Evolutionary conservation across 805 yeast species (phyloP).

Genomic region (Metschnikowia baotianmanensis): DNA sequence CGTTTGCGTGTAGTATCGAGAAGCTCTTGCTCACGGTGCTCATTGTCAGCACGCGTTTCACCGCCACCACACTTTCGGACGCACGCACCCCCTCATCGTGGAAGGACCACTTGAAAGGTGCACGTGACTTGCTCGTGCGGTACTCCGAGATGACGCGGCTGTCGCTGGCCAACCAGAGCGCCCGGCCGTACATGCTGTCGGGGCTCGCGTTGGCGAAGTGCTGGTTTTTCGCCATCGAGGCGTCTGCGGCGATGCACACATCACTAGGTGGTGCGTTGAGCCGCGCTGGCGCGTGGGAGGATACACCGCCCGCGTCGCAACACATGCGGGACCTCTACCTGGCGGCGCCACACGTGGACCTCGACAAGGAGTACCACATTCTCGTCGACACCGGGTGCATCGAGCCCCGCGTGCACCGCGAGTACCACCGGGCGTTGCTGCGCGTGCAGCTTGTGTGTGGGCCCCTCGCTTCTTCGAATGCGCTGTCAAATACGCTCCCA

Average conservation of each 20-base stretch:
- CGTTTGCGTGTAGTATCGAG: constrained; percentile 22
- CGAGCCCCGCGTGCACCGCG: constrained; percentile 23
- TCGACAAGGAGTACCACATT: constrained; percentile 16
- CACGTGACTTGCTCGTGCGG: constrained; percentile 24
- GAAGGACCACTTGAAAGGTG: constrained; percentile 27
- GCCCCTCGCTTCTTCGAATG: too few relatives aligned
- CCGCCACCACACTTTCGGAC: constrained; percentile 19
- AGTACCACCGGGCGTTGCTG: constrained; percentile 32
- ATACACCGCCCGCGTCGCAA: too few relatives aligned
- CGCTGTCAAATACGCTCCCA: too few relatives aligned
- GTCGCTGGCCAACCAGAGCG: constrained; percentile 8
- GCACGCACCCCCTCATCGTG: constrained; percentile 19
- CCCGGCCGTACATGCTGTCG: constrained; percentile 14
- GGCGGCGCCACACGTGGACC: constrained; percentile 4
- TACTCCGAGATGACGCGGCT: constrained; percentile 15
- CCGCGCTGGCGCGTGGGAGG: constrained; percentile 2
- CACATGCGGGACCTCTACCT: constrained; percentile 3
- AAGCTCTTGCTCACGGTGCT: constrained; percentile 26
- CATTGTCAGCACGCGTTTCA: constrained; percentile 24
- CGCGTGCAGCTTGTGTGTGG: constrained; percentile 26
- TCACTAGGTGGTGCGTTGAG: constrained; percentile 16
- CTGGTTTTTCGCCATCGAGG: constrained; percentile 30
- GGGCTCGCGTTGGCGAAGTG: constrained; percentile 27
- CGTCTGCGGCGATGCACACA: constrained; percentile 21
- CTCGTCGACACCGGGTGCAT: constrained; percentile 35